Evolutionary conservation across 2,329 filamentous ascomycete species (phyloP).

Genomic region (Cordyceps militaris): DNA sequence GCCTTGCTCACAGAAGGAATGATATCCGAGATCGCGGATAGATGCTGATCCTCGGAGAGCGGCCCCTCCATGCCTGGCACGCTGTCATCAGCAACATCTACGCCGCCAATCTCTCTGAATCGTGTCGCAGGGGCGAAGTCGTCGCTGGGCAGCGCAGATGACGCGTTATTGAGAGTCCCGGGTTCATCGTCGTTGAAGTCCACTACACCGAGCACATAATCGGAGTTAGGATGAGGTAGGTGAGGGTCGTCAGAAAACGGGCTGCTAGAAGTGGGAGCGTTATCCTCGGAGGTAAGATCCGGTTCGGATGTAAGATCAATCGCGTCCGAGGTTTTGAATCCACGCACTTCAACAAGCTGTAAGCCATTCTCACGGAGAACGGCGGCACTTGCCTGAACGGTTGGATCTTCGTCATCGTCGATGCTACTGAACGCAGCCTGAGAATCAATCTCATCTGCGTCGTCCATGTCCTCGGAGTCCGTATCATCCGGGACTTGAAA

Average conservation of each 20-base stretch:
- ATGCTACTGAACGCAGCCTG: conserved; percentile 18
- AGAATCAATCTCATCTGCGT: neutral
- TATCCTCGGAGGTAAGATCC: neutral
- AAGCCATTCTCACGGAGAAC: neutral
- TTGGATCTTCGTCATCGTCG: conserved; percentile 17
- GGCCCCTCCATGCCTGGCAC: neutral
- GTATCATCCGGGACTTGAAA: conserved; percentile 39
- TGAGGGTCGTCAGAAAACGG: neutral
- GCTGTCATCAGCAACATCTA: neutral
- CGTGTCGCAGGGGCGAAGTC: neutral
- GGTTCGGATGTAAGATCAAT: conserved; percentile 12
- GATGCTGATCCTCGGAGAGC: neutral
- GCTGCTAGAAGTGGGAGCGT: conserved; percentile 1
- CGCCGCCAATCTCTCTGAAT: neutral
- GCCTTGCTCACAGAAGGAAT: neutral
- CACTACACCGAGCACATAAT: neutral
- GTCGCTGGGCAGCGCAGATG: neutral
- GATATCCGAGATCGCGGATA: conserved; percentile 24
- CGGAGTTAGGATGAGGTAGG: neutral
- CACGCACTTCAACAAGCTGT: neutral
- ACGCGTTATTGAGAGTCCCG: neutral
- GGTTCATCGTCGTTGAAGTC: neutral
- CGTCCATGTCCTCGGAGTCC: conserved; percentile 18
- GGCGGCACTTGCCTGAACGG: neutral
- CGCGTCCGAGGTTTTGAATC: conserved; percentile 1